These are phyloP conservation scores for Candida ipomoeae DNA, from an alignment of 805 yeast genomes.

Conservation along the genomic window DNA sequence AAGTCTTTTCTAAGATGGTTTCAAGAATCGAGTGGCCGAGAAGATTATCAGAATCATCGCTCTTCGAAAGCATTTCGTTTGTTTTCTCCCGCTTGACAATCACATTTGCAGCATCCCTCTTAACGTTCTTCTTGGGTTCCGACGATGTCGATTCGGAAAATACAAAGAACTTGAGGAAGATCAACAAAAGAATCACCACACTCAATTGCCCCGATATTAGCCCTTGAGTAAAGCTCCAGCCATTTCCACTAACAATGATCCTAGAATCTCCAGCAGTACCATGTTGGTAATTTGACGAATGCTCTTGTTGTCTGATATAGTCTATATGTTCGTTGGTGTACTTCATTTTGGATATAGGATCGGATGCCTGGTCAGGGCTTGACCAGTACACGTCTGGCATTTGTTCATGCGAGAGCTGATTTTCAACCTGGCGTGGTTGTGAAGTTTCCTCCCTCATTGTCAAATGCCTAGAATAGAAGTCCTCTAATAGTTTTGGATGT, in stretches of 20 bases:
- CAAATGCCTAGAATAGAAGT: not conserved
- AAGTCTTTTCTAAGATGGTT: conserved; percentile 81
- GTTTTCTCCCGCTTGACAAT: conserved; percentile 31
- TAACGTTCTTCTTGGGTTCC: conserved; percentile 15
- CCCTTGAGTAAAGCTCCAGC: conserved; percentile 77
- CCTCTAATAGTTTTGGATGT: not conserved
- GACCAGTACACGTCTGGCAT: not conserved
- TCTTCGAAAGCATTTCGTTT: conserved; percentile 6
- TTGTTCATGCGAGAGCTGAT: not conserved
- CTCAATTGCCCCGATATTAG: conserved; percentile 69
- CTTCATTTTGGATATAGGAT: not conserved
- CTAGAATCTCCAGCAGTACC: not conserved
- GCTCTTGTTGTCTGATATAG: not conserved
- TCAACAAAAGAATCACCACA: conserved; percentile 56
- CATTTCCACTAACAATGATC: conserved; percentile 4
- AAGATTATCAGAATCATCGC: conserved; percentile 8
- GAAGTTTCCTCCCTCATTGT: conserved; percentile 1
- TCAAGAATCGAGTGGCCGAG: conserved; percentile 20
- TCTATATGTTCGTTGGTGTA: not conserved
- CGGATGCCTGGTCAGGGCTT: not conserved
- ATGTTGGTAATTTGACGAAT: not conserved
- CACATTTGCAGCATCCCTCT: conserved; percentile 29
- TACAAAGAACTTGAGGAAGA: conserved; percentile 71
- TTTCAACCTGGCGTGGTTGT: not conserved
- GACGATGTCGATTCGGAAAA: conserved; percentile 54